Base-by-base conservation (phyloP, 768 basidiomycete species). In the Amanita jacksonii region DNA sequence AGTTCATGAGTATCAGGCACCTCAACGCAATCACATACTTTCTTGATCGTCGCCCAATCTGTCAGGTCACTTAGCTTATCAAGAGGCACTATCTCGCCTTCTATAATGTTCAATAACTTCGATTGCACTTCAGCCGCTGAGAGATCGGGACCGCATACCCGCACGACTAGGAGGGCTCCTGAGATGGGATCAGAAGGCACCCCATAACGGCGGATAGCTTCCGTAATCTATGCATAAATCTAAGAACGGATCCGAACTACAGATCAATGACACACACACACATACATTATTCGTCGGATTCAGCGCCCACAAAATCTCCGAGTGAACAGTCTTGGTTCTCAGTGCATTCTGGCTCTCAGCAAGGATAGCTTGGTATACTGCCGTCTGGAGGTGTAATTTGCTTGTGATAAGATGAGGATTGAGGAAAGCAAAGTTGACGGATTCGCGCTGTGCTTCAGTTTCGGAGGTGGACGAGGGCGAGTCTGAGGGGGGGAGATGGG, bases 371-470 rank as follows among this genome's bases (percentile, higher is more conserved):
- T 90, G 86, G 43, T 83, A 71, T 8, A 92, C 73, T 0, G 89
- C 93, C 0, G 88, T 91, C 57, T 87, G 77, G 9, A 97, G 64
- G 54, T 94, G 92, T 34, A 81, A 57, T 3, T 71, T 59, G 45
- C 90, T 92, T 0, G 86, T 84, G 35, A 97, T 79, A 55, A 90
- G 73, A 27, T 68, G 69, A 16, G 87, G 89, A 58, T 97, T 85
- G 55, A 98, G 68, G 61, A 97, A 97, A 0, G 86, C 85, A 63
- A 87, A 96, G 54, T 92, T 88, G 52, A 96, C 74, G n/a, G 75
- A 74, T 22, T 76, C 77, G 41, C 88, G 74, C 53, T 87, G 84
- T 10, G 51, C 54, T 20, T 86, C 77, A 15, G 89, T 88, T 5
- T 18, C 35, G n/a, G 41, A 19, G 2, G 30, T 41, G 28, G 24